Conservation (phyloP, 2,329 filamentous ascomycete genomes). For the Drechslerella dactyloides region DNA sequence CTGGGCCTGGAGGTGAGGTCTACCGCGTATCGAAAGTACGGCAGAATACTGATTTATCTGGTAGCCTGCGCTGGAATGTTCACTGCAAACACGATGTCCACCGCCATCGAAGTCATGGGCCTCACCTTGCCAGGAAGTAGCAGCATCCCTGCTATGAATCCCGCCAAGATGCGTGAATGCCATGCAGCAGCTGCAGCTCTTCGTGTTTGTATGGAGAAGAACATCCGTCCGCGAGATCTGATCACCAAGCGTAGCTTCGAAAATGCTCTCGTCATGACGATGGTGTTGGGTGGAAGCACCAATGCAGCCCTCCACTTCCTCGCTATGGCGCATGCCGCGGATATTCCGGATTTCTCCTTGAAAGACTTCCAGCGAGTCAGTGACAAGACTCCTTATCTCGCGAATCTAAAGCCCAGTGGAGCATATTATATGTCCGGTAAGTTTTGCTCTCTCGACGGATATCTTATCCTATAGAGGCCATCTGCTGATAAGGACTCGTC, state of each 20-base stretch:
- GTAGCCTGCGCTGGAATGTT: slow-evolving; percentile 87
- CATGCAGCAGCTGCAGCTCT: slow-evolving; percentile 80
- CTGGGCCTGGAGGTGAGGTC: slow-evolving; percentile 66
- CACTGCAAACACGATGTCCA: slow-evolving; percentile 93
- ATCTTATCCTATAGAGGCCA: neutral
- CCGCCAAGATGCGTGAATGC: slow-evolving; percentile 86
- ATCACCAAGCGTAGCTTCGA: slow-evolving; percentile 82
- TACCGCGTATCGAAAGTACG: neutral
- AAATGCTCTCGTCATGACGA: slow-evolving; percentile 87
- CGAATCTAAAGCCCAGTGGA: slow-evolving; percentile 82
- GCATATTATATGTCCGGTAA: slow-evolving; percentile 74
- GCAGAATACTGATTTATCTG: neutral
- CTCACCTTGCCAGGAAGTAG: slow-evolving; percentile 82
- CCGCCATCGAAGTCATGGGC: slow-evolving; percentile 87
- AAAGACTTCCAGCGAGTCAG: slow-evolving; percentile 83
- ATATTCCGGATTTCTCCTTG: slow-evolving; percentile 72
- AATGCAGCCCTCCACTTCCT: slow-evolving; percentile 89
- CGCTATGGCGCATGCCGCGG: slow-evolving; percentile 86
- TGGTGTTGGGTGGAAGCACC: slow-evolving; percentile 88
- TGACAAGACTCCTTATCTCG: slow-evolving; percentile 83
- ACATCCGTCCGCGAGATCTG: slow-evolving; percentile 80
- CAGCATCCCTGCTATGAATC: slow-evolving; percentile 73
- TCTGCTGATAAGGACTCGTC: slow-evolving; percentile 56
- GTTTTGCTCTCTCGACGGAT: neutral
- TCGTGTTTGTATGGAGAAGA: slow-evolving; percentile 76